Conservation (phyloP, 768 basidiomycete species). For the Sutorius australiensis region DNA sequence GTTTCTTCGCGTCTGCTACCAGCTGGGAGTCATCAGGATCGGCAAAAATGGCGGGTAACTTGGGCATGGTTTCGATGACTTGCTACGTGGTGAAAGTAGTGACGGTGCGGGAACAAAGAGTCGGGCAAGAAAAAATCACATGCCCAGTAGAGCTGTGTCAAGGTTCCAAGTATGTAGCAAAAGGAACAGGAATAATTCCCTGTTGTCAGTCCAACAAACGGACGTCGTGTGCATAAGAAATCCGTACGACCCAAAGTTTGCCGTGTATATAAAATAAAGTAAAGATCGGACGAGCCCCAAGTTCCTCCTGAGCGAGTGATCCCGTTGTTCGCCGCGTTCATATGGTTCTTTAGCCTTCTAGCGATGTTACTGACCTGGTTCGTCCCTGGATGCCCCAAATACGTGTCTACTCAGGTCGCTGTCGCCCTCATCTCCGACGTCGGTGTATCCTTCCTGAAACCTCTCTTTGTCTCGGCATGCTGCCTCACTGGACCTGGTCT, state of each 20-base stretch:
- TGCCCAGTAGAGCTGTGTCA: not conserved
- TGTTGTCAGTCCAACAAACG: too few relatives aligned
- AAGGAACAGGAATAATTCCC: too few relatives aligned
- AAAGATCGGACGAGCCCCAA: constrained; percentile 5
- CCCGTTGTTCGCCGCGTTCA: constrained; percentile 53
- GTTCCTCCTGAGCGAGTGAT: constrained; percentile 39
- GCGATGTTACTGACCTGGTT: constrained; percentile 74
- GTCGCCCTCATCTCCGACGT: constrained; percentile 79
- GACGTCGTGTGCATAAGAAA: too few relatives aligned
- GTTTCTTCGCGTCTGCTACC: constrained; percentile 78
- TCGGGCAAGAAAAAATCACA: not conserved
- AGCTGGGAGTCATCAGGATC: constrained; percentile 82
- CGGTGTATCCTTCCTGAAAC: constrained; percentile 70
- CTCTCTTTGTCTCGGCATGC: constrained; percentile 67
- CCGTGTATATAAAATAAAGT: constrained; percentile 5
- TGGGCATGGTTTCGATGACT: constrained; percentile 26
- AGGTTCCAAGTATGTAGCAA: too few relatives aligned
- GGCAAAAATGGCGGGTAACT: constrained; percentile 50
- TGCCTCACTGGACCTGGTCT: constrained; percentile 61
- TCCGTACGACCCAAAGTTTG: not conserved
- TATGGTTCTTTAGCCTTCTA: constrained; percentile 71
- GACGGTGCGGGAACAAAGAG: not conserved
- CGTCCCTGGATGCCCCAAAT: constrained; percentile 49
- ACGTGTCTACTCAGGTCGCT: constrained; percentile 47
- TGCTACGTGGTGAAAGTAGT: not conserved